Conservation (phyloP, 495 filamentous ascomycete genomes). For the Hyaloscypha variabilis region DNA sequence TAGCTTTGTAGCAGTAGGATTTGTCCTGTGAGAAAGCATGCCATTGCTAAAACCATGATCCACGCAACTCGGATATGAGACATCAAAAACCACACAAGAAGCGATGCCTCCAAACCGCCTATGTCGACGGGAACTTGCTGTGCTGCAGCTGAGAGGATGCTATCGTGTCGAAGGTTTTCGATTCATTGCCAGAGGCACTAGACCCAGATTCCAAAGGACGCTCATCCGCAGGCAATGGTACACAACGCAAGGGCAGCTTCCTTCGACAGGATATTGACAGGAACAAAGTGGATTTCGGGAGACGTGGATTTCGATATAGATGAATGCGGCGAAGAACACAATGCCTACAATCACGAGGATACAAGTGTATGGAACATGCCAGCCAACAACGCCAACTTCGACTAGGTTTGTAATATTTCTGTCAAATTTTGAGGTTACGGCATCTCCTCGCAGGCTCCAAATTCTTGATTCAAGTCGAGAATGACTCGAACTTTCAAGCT, state of each 20-base stretch:
- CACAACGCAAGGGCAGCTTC: slow-evolving; percentile 55
- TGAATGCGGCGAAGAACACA: slow-evolving; percentile 49
- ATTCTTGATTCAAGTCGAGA: no score
- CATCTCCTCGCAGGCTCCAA: no score
- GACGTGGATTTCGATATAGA: slow-evolving; percentile 46
- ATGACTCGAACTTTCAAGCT: no score
- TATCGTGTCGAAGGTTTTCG: slow-evolving; percentile 45
- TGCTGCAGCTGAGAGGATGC: slow-evolving; percentile 49
- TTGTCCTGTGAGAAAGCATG: slow-evolving; percentile 45
- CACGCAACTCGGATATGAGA: slow-evolving; percentile 42
- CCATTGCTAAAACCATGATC: slow-evolving; percentile 53
- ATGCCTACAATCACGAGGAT: slow-evolving; percentile 55
- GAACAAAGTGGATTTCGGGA: slow-evolving; percentile 53
- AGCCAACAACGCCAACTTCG: slow-evolving; percentile 60
- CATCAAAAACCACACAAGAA: slow-evolving; percentile 48
- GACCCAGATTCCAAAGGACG: slow-evolving; percentile 60
- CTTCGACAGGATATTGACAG: slow-evolving; percentile 47
- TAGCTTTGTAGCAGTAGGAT: slow-evolving; percentile 49
- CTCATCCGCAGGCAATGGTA: slow-evolving; percentile 59
- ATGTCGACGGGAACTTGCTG: slow-evolving; percentile 45
- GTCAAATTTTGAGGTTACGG: no score
- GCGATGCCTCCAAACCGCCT: slow-evolving; percentile 48
- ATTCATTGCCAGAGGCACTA: slow-evolving; percentile 60
- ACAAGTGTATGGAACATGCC: slow-evolving; percentile 54
- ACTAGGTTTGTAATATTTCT: no score